Evolutionary conservation across 371 early-diverging fungal genomes (phyloP).

Genomic region (Fennellomyces sp.): DNA sequence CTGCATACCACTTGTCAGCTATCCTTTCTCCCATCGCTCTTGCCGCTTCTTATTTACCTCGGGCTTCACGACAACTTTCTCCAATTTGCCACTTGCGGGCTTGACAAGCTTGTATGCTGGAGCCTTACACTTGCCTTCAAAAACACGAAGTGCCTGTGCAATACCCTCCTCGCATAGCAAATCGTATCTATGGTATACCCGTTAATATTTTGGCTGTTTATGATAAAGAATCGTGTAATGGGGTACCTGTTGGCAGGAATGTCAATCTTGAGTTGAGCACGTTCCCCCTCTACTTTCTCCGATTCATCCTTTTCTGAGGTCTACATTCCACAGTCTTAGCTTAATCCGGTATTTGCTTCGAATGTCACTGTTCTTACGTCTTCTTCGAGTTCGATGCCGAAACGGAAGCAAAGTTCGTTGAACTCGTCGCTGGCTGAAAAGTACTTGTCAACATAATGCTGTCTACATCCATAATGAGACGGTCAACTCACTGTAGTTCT

Average conservation of each 20-base stretch:
- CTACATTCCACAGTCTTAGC: constrained; percentile 42
- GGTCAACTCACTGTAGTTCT: constrained; percentile 69
- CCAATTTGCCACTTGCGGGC: constrained; percentile 63
- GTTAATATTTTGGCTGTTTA: neutral
- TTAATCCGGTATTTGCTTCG: constrained; percentile 17
- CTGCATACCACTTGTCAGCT: constrained; percentile 18
- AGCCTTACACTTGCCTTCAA: constrained; percentile 67
- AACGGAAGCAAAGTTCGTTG: constrained; percentile 98
- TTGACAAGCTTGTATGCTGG: constrained; percentile 66
- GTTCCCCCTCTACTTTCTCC: constrained; percentile 47
- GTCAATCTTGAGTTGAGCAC: constrained; percentile 95
- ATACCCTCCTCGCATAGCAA: constrained; percentile 96
- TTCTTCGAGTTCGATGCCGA: constrained; percentile 99
- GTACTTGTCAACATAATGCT: neutral
- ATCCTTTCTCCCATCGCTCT: neutral
- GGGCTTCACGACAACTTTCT: constrained; percentile 71
- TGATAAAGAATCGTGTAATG: too few species aligned
- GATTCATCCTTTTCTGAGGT: constrained; percentile 62
- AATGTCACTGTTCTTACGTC: constrained; percentile 75
- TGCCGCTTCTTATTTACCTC: constrained; percentile 52
- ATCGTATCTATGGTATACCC: constrained; percentile 89
- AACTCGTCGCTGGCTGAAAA: constrained; percentile 82
- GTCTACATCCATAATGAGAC: neutral
- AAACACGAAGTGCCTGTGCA: constrained; percentile 84
- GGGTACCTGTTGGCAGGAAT: constrained; percentile 99